These are phyloP conservation scores for Grigorovia humatica DNA, from an alignment of 805 yeast genomes.

Conservation along the genomic window DNA sequence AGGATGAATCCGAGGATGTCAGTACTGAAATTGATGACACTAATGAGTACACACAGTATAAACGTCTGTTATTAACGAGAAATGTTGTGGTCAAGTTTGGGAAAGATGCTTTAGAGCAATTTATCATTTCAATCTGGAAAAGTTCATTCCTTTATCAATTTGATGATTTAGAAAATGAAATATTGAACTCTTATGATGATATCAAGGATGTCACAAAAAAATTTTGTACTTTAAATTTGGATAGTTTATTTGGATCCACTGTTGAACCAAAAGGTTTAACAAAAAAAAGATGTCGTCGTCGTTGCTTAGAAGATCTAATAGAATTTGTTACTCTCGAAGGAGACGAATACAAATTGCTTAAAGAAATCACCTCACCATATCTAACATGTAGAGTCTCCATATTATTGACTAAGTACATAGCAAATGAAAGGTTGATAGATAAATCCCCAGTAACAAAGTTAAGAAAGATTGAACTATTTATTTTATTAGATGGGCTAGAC, in stretches of 20 bases:
- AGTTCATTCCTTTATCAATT: constrained; percentile 50
- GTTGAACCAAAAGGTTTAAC: constrained; percentile 35
- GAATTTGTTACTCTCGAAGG: constrained; percentile 28
- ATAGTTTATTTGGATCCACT: constrained; percentile 54
- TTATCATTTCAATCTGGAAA: constrained; percentile 43
- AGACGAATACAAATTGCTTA: constrained; percentile 12
- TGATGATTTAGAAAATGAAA: constrained; percentile 42
- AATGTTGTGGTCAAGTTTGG: constrained; percentile 25
- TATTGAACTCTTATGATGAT: constrained; percentile 20
- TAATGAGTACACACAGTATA: constrained; percentile 34
- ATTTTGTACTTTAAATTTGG: constrained; percentile 35
- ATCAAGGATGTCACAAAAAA: constrained; percentile 31
- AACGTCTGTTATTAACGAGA: constrained; percentile 33
- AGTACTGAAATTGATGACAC: constrained; percentile 38
- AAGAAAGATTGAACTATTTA: constrained; percentile 52
- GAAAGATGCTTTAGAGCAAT: constrained; percentile 30
- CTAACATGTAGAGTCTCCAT: constrained; percentile 50
- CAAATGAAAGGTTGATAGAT: constrained; percentile 50
- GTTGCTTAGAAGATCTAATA: constrained; percentile 48
- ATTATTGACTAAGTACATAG: constrained; percentile 50
- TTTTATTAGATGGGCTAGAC: constrained; percentile 36
- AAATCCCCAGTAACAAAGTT: constrained; percentile 56
- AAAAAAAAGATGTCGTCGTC: constrained; percentile 40
- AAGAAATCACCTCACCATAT: constrained; percentile 33
- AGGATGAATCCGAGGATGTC: constrained; percentile 19